Base-by-base conservation (phyloP, 306 rosid species). In the Benincasa hispida region DNA sequence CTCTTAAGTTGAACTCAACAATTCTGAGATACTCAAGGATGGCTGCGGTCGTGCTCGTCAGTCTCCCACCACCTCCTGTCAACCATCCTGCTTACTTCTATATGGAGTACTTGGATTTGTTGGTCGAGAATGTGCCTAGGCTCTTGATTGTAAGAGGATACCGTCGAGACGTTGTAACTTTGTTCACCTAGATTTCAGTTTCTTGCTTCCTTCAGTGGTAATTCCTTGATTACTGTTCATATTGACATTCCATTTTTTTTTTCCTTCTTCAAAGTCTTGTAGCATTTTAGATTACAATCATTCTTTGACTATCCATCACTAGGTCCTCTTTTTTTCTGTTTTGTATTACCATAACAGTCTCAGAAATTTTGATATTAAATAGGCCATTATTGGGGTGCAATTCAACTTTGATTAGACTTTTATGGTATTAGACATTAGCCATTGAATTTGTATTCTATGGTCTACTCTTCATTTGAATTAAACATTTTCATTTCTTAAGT, bases 41-140 rank as follows among this genome's bases (percentile, higher is more conserved):
- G 99, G 99, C 99, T 34, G 92, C 99, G 3, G 99, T 95, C 25
- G 99, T 95, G 34, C 89, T 95, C 8, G 96, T 95, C 72, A 95
- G 99, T 80, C 83, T 95, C 54, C 99, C 99, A 18, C 99, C 99
- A 4, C 99, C 99, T 13, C 99, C 99, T 6, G 13, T 86, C 56
- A 86, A 89, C 84, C 99, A 95, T 81, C 99, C 99, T 0, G 84
- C 86, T 10, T 95, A 92, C 72, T 89, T 95, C 84, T 95, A 95
- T 74, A 92, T 95, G 99, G 99, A 95, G 80, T 95, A 95, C 83
- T 90, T 95, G 98, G 99, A 95, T 88, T 82, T 92, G 82, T 92
- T 95, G 88, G 93, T 95, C 80, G 99, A 95, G 86, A 95, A 92
- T 81, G 85, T 95, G 61, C 93, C 91, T 5, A 88, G 99, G 88